A percentile compares a stretch with the other conserved stretches of the same genome.
Conservation (phyloP, 2,329 filamentous ascomycete species). For the Calonectria ilicicola region DNA sequence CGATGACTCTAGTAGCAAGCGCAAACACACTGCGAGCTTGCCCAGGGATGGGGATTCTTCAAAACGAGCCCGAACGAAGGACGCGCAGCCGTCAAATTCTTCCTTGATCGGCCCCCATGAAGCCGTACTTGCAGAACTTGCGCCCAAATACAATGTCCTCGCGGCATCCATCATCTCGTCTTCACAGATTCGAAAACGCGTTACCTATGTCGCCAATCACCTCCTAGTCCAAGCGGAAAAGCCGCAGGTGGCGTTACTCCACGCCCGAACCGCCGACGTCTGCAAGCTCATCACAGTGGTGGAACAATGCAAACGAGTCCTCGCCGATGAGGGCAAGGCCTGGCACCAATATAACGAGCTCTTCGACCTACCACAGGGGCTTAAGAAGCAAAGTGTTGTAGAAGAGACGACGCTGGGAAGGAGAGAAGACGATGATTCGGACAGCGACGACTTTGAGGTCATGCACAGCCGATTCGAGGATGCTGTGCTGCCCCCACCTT, state of each 20-base stretch:
- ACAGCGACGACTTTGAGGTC: constrained; percentile 66
- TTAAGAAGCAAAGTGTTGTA: constrained; percentile 49
- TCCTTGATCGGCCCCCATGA: constrained; percentile 54
- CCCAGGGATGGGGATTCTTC: constrained; percentile 16
- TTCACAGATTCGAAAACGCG: constrained; percentile 68
- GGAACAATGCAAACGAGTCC: constrained; percentile 72
- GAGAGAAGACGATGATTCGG: constrained; percentile 37
- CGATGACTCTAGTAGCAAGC: constrained; percentile 29
- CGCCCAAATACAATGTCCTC: constrained; percentile 61
- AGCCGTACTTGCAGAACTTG: constrained; percentile 57
- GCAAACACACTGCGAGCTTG: constrained; percentile 25
- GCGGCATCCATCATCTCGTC: constrained; percentile 69
- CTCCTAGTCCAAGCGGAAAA: constrained; percentile 48
- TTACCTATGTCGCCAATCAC: constrained; percentile 58
- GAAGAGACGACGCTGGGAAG: constrained; percentile 57
- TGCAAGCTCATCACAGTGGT: constrained; percentile 76
- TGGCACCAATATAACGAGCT: constrained; percentile 71
- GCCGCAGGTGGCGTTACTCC: constrained; percentile 58
- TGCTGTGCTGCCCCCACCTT: constrained; percentile 60
- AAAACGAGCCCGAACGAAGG: constrained; percentile 25
- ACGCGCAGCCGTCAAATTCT: constrained; percentile 19
- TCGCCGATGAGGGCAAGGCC: constrained; percentile 58
- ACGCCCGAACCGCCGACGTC: constrained; percentile 63
- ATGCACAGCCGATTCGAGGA: constrained; percentile 69
- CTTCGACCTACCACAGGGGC: constrained; percentile 58